These are phyloP conservation scores for Claviceps pusilla DNA, from an alignment of 2,329 filamentous ascomycete genomes.

Conservation along the genomic window DNA sequence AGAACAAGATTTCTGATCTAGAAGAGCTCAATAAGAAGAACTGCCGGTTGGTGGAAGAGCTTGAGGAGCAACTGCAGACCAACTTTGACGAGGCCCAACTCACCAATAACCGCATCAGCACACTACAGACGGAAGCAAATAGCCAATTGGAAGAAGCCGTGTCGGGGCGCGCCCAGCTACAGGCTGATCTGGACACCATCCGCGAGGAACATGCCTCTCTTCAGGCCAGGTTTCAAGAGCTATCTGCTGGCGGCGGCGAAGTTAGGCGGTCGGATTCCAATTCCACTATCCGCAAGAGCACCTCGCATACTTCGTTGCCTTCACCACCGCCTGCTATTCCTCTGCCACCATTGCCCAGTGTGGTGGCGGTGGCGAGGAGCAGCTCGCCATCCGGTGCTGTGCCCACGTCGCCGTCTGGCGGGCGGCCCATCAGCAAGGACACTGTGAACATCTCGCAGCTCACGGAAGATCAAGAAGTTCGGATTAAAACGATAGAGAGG, in stretches of 20 bases:
- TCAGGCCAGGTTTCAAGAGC: conserved; percentile 53
- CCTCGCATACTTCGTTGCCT: conserved; percentile 68
- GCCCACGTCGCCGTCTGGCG: conserved; percentile 39
- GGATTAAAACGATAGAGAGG: conserved; percentile 92
- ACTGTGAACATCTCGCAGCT: conserved; percentile 53
- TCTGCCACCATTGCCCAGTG: conserved; percentile 72
- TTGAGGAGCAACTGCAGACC: conserved; percentile 88
- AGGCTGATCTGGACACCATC: conserved; percentile 52
- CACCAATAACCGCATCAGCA: conserved; percentile 72
- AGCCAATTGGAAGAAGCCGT: conserved; percentile 67
- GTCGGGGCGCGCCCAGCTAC: conserved; percentile 43
- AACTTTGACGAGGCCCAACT: conserved; percentile 89
- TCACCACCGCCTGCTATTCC: conserved; percentile 92
- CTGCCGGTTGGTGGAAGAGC: conserved; percentile 78
- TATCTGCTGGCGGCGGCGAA: conserved; percentile 22
- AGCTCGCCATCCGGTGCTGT: conserved; percentile 28
- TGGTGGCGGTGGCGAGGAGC: conserved; percentile 29
- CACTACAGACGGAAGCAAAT: conserved; percentile 59
- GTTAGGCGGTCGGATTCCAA: conserved; percentile 45
- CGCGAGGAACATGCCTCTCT: conserved; percentile 59
- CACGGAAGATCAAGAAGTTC: conserved; percentile 86
- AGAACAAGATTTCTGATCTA: conserved; percentile 48
- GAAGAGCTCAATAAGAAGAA: conserved; percentile 73
- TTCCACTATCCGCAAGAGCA: conserved; percentile 70
- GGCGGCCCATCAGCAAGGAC: conserved; percentile 70